phyloP scores from a whole-genome alignment of 176 grass and related monocot species.

The Luzula sylvatica region DNA sequence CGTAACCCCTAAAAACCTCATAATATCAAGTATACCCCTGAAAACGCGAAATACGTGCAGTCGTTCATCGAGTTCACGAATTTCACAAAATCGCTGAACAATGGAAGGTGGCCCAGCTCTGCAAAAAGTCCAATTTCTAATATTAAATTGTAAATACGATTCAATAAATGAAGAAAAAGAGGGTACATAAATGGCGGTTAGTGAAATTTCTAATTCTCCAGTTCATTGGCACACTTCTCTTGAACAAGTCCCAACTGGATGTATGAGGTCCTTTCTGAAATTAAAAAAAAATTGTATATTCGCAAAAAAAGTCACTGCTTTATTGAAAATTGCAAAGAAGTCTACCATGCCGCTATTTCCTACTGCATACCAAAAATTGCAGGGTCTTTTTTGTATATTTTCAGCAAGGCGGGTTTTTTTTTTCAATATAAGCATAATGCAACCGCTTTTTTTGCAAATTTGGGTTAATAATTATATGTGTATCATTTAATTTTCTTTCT shows the following conservation, averaged over 20 bases:
- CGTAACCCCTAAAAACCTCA: too few species aligned
- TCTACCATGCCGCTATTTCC: too few species aligned
- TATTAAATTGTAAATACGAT: conserved; percentile 62
- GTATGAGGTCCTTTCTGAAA: conserved; percentile 36
- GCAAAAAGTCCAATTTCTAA: conserved; percentile 66
- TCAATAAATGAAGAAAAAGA: conserved; percentile 14
- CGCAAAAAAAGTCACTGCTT: too few species aligned
- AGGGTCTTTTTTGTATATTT: too few species aligned
- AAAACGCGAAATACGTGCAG: too few species aligned
- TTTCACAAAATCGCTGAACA: conserved; percentile 65
- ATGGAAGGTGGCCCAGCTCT: conserved; percentile 75
- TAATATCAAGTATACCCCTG: too few species aligned
- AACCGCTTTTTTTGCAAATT: too few species aligned
- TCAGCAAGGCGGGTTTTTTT: too few species aligned
- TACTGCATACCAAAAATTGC: too few species aligned
- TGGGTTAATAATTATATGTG: background rate
- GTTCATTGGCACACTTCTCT: conserved; percentile 68
- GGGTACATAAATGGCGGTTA: conserved; percentile 47
- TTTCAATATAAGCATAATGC: too few species aligned
- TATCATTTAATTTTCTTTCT: conserved; percentile 14
- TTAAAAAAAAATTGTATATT: too few species aligned
- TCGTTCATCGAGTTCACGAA: conserved; percentile 59
- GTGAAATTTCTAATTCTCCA: conserved; percentile 46
- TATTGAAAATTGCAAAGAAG: too few species aligned
- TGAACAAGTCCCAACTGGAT: conserved; percentile 90